A percentile compares a stretch with the other conserved stretches of the same genome.
These are phyloP conservation scores for Chiua sp. DNA, from an alignment of 1,284 basidiomycete genomes.

Conservation along the genomic window DNA sequence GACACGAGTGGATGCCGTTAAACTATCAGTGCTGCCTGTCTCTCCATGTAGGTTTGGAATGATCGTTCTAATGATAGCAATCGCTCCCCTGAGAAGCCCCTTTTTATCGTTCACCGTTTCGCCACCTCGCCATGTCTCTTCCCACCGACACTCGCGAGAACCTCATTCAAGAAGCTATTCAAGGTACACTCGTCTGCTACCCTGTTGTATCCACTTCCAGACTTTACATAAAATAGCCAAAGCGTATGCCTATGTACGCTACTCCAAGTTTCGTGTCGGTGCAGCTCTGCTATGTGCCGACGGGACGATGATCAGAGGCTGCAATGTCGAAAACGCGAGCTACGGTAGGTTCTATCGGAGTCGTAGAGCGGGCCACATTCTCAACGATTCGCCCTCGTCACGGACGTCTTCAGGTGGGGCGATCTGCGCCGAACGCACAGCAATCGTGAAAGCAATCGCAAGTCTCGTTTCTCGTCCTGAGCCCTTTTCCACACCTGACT, in stretches of 20 bases:
- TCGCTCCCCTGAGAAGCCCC: neutral
- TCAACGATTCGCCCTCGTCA: neutral
- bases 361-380: neutral
- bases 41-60: too few species aligned
- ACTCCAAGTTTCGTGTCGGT: conserved; percentile 91
- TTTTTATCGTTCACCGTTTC: too few species aligned
- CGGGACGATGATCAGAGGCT: conserved; percentile 79
- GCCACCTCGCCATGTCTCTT: conserved; percentile 6
- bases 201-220: neutral
- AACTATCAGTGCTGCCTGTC: neutral
- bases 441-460: conserved; percentile 86
- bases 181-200: conserved; percentile 14
- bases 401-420: conserved; percentile 56
- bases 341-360: conserved; percentile 60
- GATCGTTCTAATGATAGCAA: neutral
- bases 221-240: conserved; percentile 45
- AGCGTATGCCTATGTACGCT: conserved; percentile 67
- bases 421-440: conserved; percentile 91
- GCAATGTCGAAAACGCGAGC: conserved; percentile 92
- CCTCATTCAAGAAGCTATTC: conserved; percentile 24
- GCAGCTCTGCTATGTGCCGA: conserved; percentile 77
- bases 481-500: neutral
- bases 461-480: conserved; percentile 35
- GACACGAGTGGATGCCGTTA: too few species aligned
- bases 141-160: conserved; percentile 8